Conservation (phyloP, 257 asterid species). For the Osmanthus fragrans region DNA sequence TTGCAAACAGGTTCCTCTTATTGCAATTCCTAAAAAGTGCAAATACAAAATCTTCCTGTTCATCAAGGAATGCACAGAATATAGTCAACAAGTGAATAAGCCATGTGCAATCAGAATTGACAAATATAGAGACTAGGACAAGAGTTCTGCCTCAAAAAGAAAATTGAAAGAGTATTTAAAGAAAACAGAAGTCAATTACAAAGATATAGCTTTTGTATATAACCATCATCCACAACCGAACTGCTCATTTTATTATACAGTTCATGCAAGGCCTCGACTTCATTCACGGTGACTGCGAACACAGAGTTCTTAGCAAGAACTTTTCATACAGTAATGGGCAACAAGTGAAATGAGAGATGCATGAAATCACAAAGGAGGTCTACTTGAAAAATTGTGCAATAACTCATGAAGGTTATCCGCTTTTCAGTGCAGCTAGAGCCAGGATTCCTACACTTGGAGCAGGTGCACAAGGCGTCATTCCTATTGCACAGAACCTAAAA, state of each 20-base stretch:
- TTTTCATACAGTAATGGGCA: background rate
- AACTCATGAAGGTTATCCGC: no score
- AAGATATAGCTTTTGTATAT: constrained; percentile 26
- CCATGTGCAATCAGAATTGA: background rate
- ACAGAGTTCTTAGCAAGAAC: background rate
- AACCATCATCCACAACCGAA: constrained; percentile 18
- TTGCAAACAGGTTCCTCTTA: constrained; percentile 24
- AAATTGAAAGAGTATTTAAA: background rate
- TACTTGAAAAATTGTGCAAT: no score
- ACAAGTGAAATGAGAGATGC: background rate
- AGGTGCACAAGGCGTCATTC: no score
- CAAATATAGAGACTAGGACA: background rate
- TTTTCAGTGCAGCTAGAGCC: no score
- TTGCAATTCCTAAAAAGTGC: constrained; percentile 31
- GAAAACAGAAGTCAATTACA: background rate
- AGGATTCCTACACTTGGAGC: no score
- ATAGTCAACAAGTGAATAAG: background rate
- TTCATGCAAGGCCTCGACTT: constrained; percentile 27
- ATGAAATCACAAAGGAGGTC: background rate
- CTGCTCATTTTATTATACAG: constrained; percentile 24
- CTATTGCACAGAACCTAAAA: no score
- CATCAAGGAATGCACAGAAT: background rate
- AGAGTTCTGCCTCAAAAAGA: background rate
- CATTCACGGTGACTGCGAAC: constrained; percentile 18
- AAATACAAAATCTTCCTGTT: constrained; percentile 29